Evolutionary conservation across 495 filamentous ascomycete species (phyloP).

Genomic region (Penicillium verhagenii): DNA sequence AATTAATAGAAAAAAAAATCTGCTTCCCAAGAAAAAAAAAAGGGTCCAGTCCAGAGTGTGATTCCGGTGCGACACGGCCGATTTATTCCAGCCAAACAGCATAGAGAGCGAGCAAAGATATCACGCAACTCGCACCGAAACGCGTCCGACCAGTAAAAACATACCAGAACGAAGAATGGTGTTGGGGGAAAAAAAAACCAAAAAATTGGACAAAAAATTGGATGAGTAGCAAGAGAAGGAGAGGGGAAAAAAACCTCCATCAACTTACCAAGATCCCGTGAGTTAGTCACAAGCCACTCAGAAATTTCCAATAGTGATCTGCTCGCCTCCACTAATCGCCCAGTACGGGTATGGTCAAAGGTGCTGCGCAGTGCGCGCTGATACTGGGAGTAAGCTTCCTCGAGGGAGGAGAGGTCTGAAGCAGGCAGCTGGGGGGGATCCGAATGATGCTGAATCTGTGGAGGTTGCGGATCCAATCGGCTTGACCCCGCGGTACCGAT

Average conservation of each 20-base stretch:
- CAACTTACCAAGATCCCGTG: constrained; percentile 79
- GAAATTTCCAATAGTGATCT: constrained; percentile 74
- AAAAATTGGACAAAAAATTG: constrained; percentile 13
- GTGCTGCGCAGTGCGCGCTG: constrained; percentile 69
- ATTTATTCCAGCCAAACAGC: background rate
- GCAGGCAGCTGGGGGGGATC: constrained; percentile 29
- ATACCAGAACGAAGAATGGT: too few species aligned
- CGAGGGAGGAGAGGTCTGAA: constrained; percentile 37
- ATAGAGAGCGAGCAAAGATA: background rate
- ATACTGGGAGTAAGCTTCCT: constrained; percentile 72
- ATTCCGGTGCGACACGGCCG: constrained; percentile 13
- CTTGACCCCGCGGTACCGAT: constrained; percentile 28
- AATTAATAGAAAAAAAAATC: background rate
- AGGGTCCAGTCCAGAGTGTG: constrained; percentile 17
- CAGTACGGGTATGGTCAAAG: constrained; percentile 71
- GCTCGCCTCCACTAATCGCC: constrained; percentile 71
- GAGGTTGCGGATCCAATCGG: constrained; percentile 33
- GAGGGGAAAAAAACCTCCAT: constrained; percentile 12
- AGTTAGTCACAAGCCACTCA: constrained; percentile 80
- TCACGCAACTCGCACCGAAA: background rate
- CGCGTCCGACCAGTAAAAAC: background rate
- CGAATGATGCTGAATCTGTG: constrained; percentile 13
- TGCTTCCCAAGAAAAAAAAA: constrained; percentile 8
- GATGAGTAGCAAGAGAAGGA: too few species aligned
- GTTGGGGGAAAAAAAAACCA: constrained; percentile 15